Percentiles rank a stretch among this genome's conserved stretches.
These are phyloP conservation scores for Sporothrix brasiliensis DNA, from an alignment of 2,329 filamentous ascomycete species.

Conservation along the genomic window DNA sequence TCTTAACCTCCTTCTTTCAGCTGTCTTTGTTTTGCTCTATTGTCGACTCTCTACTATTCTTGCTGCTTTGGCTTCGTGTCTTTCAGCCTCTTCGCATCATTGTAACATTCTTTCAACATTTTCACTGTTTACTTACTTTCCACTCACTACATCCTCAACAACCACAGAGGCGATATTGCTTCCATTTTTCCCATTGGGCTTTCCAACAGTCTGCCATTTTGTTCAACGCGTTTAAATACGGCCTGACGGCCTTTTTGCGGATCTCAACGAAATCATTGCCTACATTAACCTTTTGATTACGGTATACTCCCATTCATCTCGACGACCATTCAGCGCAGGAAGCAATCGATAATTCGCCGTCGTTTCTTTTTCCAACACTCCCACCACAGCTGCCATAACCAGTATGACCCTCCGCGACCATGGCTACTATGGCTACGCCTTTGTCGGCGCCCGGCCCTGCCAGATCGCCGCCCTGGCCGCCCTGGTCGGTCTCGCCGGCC, in stretches of 20 bases:
- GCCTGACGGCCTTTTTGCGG: conserved; percentile 7
- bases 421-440: conserved; percentile 65
- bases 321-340: conserved; percentile 20
- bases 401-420: conserved; percentile 39
- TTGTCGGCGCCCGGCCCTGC: conserved; percentile 71
- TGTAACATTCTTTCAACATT: conserved; percentile 1
- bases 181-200: neutral
- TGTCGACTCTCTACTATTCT: neutral
- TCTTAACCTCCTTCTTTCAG: neutral
- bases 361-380: neutral
- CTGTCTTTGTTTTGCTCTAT: neutral
- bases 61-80: neutral
- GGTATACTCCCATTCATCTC: neutral
- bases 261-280: neutral
- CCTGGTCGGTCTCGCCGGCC: conserved; percentile 77
- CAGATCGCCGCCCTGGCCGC: conserved; percentile 72
- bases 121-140: neutral
- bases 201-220: neutral
- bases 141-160: neutral
- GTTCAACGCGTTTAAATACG: neutral
- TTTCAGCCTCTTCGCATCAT: neutral
- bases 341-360: neutral
- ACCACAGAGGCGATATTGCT: no score
- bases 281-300: neutral
- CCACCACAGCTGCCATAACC: no score